These are phyloP conservation scores for Penicillium soppii DNA, from an alignment of 495 filamentous ascomycete species.

Conservation along the genomic window DNA sequence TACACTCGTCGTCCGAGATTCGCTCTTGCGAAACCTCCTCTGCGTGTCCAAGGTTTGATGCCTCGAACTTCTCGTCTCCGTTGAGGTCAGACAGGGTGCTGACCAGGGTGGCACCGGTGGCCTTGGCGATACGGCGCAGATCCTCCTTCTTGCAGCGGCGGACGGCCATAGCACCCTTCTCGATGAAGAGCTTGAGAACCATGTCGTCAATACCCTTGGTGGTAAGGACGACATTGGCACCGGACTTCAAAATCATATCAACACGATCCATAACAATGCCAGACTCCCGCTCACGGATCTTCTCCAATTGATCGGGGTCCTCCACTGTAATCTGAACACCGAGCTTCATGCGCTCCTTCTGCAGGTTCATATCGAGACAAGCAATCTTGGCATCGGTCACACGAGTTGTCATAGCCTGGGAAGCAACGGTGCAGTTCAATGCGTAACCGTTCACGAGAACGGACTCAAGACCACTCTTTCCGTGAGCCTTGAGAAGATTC, in stretches of 20 bases:
- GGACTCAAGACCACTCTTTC: slow-evolving; percentile 86
- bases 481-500: slow-evolving; percentile 97
- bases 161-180: slow-evolving; percentile 94
- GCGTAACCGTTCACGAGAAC: slow-evolving; percentile 94
- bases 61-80: slow-evolving; percentile 95
- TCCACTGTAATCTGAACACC: slow-evolving; percentile 98
- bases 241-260: slow-evolving; percentile 96
- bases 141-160: slow-evolving; percentile 99
- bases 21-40: slow-evolving; percentile 96
- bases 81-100: slow-evolving; percentile 93
- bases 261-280: slow-evolving; percentile 93
- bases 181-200: slow-evolving; percentile 89
- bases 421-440: slow-evolving; percentile 97
- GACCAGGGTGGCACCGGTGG: slow-evolving; percentile 89
- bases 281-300: slow-evolving; percentile 88
- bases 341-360: slow-evolving; percentile 98
- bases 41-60: slow-evolving; percentile 81
- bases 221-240: slow-evolving; percentile 93
- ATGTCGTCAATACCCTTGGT: slow-evolving; percentile 99
- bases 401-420: slow-evolving; percentile 95
- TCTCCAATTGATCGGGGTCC: slow-evolving; percentile 93
- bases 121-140: slow-evolving; percentile 90
- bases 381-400: slow-evolving; percentile 95
- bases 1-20: slow-evolving; percentile 98
- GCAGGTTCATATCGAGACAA: slow-evolving; percentile 94